These are phyloP conservation scores for Phytophthora pinifolia DNA, from an alignment of 352 stramenopile genomes.

Conservation along the genomic window DNA sequence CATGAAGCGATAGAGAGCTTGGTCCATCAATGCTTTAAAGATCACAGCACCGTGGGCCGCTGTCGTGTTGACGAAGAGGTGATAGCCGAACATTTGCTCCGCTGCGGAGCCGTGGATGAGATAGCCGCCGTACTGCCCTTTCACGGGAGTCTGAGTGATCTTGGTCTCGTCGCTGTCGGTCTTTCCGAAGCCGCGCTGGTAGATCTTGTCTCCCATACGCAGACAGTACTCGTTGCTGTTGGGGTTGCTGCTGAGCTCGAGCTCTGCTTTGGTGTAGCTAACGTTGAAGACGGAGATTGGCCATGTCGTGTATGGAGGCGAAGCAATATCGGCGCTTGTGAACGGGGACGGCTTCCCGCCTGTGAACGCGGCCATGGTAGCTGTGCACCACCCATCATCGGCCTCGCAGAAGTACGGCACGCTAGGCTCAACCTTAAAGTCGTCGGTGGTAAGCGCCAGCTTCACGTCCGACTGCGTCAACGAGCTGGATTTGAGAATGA, in stretches of 20 bases:
- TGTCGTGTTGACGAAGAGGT: constrained; percentile 56
- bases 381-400: constrained; percentile 58
- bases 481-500: constrained; percentile 64
- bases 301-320: constrained; percentile 35
- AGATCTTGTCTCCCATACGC: constrained; percentile 37
- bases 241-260: constrained; percentile 20
- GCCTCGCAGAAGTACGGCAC: constrained; percentile 53
- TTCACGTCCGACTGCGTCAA: constrained; percentile 51
- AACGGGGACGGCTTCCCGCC: constrained; percentile 32
- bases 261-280: constrained; percentile 27
- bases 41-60: constrained; percentile 41
- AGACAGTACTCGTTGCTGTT: constrained; percentile 38
- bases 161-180: constrained; percentile 71
- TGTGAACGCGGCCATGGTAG: constrained; percentile 35
- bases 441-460: constrained; percentile 37
- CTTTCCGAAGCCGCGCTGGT: constrained; percentile 38
- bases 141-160: constrained; percentile 42
- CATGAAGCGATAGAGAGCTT: constrained; percentile 51
- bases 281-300: constrained; percentile 38
- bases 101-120: constrained; percentile 32
- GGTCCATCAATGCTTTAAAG: constrained; percentile 58
- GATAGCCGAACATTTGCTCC: constrained; percentile 46
- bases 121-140: constrained; percentile 42
- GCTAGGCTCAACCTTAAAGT: constrained; percentile 27
- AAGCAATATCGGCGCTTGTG: constrained; percentile 29